phyloP scores from a whole-genome alignment of 805 yeast species.

The Wickerhamiella siamensis region DNA sequence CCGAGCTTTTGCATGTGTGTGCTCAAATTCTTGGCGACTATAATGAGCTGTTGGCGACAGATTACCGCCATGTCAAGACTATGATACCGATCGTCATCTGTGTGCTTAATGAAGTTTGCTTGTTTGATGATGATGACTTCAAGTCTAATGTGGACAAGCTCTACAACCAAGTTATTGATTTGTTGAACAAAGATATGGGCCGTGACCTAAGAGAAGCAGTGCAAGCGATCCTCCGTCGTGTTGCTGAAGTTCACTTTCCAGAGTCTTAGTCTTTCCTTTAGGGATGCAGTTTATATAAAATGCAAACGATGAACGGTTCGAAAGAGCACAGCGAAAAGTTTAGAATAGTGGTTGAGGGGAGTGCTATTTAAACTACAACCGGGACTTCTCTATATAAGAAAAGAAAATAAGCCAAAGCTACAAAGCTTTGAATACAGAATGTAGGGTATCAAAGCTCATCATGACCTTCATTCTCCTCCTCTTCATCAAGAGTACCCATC shows the following conservation, averaged over 20 bases:
- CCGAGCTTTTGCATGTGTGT: constrained; percentile 51
- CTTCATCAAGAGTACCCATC: constrained; percentile 4
- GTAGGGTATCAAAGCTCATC: constrained; percentile 5
- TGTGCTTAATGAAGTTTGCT: constrained; percentile 67
- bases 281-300: no score
- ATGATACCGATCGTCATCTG: constrained; percentile 91
- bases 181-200: constrained; percentile 26
- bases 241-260: constrained; percentile 32
- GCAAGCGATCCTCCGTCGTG: constrained; percentile 27
- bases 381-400: no score
- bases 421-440: no score
- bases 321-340: no score
- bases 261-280: no score
- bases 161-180: constrained; percentile 17
- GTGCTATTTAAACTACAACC: no score
- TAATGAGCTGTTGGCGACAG: constrained; percentile 49
- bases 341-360: no score
- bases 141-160: constrained; percentile 12
- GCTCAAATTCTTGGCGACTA: constrained; percentile 56
- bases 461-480: constrained; percentile 3
- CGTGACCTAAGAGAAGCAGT: constrained; percentile 25
- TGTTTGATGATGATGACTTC: constrained; percentile 64
- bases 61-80: constrained; percentile 62
- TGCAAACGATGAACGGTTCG: no score
- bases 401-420: no score